Conservation (phyloP, 2,329 filamentous ascomycete species). For the Davidsoniella australis region DNA sequence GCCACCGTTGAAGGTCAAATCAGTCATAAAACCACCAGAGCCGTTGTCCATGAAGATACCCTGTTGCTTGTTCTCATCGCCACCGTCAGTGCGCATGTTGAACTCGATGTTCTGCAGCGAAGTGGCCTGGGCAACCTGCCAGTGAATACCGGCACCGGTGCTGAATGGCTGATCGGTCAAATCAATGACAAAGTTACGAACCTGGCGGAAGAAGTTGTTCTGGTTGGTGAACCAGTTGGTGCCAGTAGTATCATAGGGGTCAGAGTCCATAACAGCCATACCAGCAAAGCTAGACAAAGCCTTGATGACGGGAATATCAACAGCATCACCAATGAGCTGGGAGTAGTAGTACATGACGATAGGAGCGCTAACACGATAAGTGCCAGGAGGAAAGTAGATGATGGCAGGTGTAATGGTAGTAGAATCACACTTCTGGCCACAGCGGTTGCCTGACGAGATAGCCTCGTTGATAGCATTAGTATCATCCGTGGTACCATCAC, state of each 20-base stretch:
- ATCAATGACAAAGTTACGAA: constrained; percentile 71
- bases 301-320: constrained; percentile 57
- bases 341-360: constrained; percentile 85
- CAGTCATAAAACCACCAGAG: constrained; percentile 68
- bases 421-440: constrained; percentile 67
- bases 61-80: constrained; percentile 48
- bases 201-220: constrained; percentile 68
- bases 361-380: constrained; percentile 63
- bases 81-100: constrained; percentile 55
- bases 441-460: constrained; percentile 61
- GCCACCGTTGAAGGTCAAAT: constrained; percentile 71
- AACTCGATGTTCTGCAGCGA: constrained; percentile 68
- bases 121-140: constrained; percentile 73
- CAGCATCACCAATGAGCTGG: constrained; percentile 71
- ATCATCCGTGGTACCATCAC: constrained; percentile 58
- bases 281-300: constrained; percentile 57
- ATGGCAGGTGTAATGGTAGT: constrained; percentile 69
- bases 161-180: constrained; percentile 45
- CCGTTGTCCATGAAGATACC: constrained; percentile 78
- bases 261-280: constrained; percentile 76
- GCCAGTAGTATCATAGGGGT: constrained; percentile 59
- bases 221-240: constrained; percentile 66
- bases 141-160: constrained; percentile 57
- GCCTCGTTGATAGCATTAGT: constrained; percentile 77
- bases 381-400: constrained; percentile 82